These are phyloP conservation scores for Dryas octopetala DNA, from an alignment of 306 rosid genomes.

Conservation along the genomic window DNA sequence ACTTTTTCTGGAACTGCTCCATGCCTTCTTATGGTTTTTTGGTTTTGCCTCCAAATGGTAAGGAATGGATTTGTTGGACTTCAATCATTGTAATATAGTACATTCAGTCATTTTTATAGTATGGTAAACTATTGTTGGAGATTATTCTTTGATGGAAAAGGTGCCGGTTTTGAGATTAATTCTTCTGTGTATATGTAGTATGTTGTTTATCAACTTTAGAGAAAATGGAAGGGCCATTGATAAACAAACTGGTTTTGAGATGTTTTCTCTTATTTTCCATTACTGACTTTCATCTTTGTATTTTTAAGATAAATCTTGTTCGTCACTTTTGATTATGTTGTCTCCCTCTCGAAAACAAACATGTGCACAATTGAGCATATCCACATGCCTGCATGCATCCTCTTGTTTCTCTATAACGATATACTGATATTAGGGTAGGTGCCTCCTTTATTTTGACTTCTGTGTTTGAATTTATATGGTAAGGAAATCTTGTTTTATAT, in stretches of 20 bases:
- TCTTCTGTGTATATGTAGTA: background rate
- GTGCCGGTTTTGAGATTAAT: too few relatives aligned
- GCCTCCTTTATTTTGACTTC: background rate
- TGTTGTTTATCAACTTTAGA: background rate
- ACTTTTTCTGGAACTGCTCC: too few relatives aligned
- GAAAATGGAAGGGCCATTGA: background rate
- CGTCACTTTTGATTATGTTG: background rate
- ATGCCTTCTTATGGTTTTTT: too few relatives aligned
- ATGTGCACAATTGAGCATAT: background rate
- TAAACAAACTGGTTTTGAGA: background rate
- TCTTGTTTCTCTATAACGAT: background rate
- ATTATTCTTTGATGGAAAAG: too few relatives aligned
- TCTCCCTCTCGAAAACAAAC: background rate
- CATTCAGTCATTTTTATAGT: too few relatives aligned
- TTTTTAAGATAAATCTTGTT: background rate
- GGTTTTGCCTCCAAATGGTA: too few relatives aligned
- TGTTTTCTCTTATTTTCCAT: background rate
- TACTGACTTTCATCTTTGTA: background rate
- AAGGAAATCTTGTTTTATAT: constrained; percentile 23
- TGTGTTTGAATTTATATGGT: constrained; percentile 19
- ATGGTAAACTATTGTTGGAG: too few relatives aligned
- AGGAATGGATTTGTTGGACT: too few relatives aligned
- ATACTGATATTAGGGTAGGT: background rate
- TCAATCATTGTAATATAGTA: too few relatives aligned
- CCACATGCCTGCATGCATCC: background rate